A percentile compares a stretch with the other conserved stretches of the same genome.
These are phyloP conservation scores for Parastagonospora avenae DNA, from an alignment of 2,329 filamentous ascomycete genomes.

Conservation along the genomic window DNA sequence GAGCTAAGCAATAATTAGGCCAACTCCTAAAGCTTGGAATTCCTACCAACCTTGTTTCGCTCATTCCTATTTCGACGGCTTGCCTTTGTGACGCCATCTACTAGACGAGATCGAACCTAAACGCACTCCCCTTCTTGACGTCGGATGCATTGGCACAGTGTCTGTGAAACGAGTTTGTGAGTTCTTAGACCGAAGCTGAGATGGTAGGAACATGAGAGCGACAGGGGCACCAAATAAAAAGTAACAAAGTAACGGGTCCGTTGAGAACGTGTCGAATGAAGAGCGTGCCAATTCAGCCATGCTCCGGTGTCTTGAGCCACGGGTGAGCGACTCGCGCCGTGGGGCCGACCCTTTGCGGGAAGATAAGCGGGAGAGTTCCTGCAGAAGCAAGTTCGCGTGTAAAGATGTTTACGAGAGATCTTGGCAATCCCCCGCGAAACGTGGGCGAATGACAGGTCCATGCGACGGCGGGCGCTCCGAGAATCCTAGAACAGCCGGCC, in stretches of 20 bases:
- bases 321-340: constrained; percentile 26
- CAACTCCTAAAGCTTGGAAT: background rate
- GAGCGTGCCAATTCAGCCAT: constrained; percentile 17
- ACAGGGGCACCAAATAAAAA: background rate
- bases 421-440: constrained; percentile 13
- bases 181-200: constrained; percentile 9
- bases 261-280: constrained; percentile 1
- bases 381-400: constrained; percentile 16
- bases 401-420: constrained; percentile 13
- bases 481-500: constrained; percentile 3
- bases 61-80: constrained; percentile 30
- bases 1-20: constrained; percentile 21
- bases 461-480: constrained; percentile 10
- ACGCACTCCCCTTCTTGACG: constrained; percentile 15
- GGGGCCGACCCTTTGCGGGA: constrained; percentile 28
- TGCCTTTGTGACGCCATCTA: constrained; percentile 25
- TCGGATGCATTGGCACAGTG: constrained; percentile 33
- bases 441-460: constrained; percentile 22
- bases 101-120: constrained; percentile 14
- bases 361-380: constrained; percentile 31
- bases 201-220: constrained; percentile 17
- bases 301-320: constrained; percentile 19
- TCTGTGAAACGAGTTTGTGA: constrained; percentile 6
- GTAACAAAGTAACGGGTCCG: no score
- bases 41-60: constrained; percentile 26